These are phyloP conservation scores for Backusella luteola DNA, from an alignment of 192 early-diverging fungal genomes.

Conservation along the genomic window DNA sequence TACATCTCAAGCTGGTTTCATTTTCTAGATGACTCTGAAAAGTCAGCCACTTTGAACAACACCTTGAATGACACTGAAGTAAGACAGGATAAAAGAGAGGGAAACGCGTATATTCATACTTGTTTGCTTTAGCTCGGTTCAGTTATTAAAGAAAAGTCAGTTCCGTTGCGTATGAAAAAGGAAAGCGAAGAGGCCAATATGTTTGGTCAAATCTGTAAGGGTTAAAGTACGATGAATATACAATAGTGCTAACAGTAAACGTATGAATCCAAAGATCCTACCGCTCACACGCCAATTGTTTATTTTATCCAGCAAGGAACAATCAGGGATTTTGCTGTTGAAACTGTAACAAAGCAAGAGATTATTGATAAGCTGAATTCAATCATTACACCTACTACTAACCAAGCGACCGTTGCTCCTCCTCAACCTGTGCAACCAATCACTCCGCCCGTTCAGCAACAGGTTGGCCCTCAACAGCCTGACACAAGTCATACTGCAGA, in stretches of 20 bases:
- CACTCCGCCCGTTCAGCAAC: neutral
- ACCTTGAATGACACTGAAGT: neutral
- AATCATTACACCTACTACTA: neutral
- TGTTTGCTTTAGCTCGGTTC: conserved; percentile 4
- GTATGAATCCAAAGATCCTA: conserved; percentile 14
- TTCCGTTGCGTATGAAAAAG: conserved; percentile 20
- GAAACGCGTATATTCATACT: neutral
- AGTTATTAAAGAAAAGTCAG: neutral
- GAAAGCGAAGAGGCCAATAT: conserved; percentile 24
- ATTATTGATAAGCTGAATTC: conserved; percentile 1
- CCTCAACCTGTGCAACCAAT: neutral
- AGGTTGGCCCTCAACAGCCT: neutral
- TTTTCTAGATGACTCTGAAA: conserved; percentile 20
- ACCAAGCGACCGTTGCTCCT: neutral
- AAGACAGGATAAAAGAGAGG: neutral
- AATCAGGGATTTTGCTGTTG: conserved; percentile 24
- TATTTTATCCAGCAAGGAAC: conserved; percentile 30
- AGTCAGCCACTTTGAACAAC: neutral
- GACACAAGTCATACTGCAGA: neutral
- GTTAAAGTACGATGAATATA: neutral
- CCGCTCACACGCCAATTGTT: conserved; percentile 14
- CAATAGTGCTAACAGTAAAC: neutral
- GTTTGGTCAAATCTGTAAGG: conserved; percentile 35
- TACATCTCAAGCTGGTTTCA: neutral
- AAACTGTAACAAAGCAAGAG: conserved; percentile 6